Evolutionary conservation across 768 basidiomycete species (phyloP).

Genomic region (Ramaria rubella): DNA sequence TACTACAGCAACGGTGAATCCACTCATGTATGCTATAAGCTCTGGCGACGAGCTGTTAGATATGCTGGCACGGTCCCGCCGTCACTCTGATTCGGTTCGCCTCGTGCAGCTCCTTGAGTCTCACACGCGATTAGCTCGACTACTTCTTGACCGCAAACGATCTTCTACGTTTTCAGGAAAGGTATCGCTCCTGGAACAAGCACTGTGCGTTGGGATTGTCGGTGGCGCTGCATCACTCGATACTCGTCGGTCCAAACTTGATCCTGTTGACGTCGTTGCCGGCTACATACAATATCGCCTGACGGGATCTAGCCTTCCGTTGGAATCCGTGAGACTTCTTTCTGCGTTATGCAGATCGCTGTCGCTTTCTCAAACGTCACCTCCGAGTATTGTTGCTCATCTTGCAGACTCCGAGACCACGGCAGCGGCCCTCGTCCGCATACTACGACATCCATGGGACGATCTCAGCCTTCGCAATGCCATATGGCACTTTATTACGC

Average conservation of each 20-base stretch:
- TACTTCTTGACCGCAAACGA: slow-evolving; percentile 62
- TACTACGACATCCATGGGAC: slow-evolving; percentile 74
- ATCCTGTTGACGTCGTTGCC: slow-evolving; percentile 72
- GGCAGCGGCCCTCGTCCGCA: slow-evolving; percentile 58
- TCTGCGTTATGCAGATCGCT: slow-evolving; percentile 62
- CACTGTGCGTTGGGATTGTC: slow-evolving; percentile 56
- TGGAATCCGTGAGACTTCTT: slow-evolving; percentile 63
- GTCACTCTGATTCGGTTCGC: slow-evolving; percentile 62
- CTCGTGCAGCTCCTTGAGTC: slow-evolving; percentile 65
- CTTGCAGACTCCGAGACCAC: slow-evolving; percentile 70
- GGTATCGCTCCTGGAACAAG: slow-evolving; percentile 66
- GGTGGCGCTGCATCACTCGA: slow-evolving; percentile 42
- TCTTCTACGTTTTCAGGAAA: slow-evolving; percentile 28
- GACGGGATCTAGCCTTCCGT: slow-evolving; percentile 51
- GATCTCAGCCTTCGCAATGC: slow-evolving; percentile 64
- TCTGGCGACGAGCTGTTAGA: slow-evolving; percentile 52
- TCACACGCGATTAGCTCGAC: slow-evolving; percentile 52
- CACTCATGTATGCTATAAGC: slow-evolving; percentile 65
- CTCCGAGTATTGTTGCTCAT: slow-evolving; percentile 72
- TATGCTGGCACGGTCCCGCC: slow-evolving; percentile 54
- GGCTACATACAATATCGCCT: slow-evolving; percentile 60
- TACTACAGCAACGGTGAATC: slow-evolving; percentile 73
- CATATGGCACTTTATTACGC: slow-evolving; percentile 78
- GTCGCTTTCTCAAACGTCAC: slow-evolving; percentile 50
- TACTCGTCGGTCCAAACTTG: slow-evolving; percentile 41